Percentiles rank a stretch among this genome's conserved stretches.
Evolutionary conservation across 129 eudicot genomes (phyloP).

Genomic region (Solidago caesia): DNA sequence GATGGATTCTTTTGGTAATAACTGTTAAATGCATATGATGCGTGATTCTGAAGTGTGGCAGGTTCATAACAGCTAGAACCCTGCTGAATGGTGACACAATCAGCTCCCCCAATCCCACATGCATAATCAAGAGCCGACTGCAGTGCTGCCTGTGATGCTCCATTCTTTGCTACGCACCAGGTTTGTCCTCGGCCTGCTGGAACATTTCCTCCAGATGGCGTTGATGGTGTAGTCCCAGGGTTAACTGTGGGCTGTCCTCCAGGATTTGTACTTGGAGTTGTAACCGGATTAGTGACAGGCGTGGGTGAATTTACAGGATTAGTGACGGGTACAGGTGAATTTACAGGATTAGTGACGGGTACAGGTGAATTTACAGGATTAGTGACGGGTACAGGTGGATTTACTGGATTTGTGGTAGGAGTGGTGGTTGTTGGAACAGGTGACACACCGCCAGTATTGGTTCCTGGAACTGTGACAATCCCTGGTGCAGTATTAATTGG

Average conservation of each 20-base stretch:
- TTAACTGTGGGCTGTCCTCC: conserved; percentile 32
- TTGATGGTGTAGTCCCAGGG: conserved; percentile 49
- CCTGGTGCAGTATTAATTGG: conserved; percentile 39
- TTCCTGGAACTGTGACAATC: conserved; percentile 60
- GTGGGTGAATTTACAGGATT: conserved; percentile 42
- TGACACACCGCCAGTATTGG: conserved; percentile 39
- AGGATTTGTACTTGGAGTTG: conserved; percentile 50
- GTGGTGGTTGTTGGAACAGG: conserved; percentile 35
- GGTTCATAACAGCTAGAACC: conserved; percentile 84
- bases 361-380: conserved; percentile 41
- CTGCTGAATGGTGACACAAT: conserved; percentile 77
- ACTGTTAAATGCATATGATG: conserved; percentile 86
- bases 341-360: conserved; percentile 21
- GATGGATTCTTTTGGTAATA: conserved; percentile 82
- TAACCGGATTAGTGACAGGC: conserved; percentile 47
- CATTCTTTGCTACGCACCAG: conserved; percentile 91
- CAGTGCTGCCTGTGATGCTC: conserved; percentile 50
- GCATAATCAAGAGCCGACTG: conserved; percentile 91
- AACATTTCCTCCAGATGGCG: conserved; percentile 40
- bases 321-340: conserved; percentile 36
- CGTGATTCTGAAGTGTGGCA: conserved; percentile 67
- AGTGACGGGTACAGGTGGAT: conserved; percentile 39
- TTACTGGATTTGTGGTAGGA: conserved; percentile 37
- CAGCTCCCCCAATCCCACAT: conserved; percentile 90
- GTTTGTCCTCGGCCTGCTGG: conserved; percentile 56